Evolutionary conservation across 345 rosid genomes (phyloP), one percentile per base, ranked within the genome.

Genomic region (Camelina hispida): DNA sequence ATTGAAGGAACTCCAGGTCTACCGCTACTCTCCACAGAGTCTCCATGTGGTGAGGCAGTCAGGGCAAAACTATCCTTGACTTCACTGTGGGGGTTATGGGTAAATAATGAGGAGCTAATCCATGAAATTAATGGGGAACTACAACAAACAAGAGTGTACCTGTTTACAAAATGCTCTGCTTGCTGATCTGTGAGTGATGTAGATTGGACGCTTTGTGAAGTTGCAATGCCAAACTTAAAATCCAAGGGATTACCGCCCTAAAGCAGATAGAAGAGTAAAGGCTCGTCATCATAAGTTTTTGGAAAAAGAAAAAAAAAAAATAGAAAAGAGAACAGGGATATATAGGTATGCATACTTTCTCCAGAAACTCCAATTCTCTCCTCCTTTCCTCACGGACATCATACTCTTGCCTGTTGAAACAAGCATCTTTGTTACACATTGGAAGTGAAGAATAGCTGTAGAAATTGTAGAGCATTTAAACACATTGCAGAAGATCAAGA

Each of bases 211-310:
- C 97, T 91, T 69, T 80, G 84, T 7, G 97, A 91, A 72, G 93
- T 83, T 72, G 84, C 86, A 81, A 83, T 82, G 66, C 85, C 88
- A 81, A 87, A 89, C 84, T 89, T 93, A 78, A 91, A 96, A 81
- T 96, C 99, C 85, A 96, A 85, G 59, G 99, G 99, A 86, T 96
- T 88, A 72, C 99, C 99, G 35, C 99, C 98, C 99, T 96, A 86
- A 74, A 75, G 75, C 10, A 79, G 78, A 35, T 57, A 73, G 51
- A 58, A 69, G 37, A 69, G 64, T 38, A 48, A 37, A 62, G 43
- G 48, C 56, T 43, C 43, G 79, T 53, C 32, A 72, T 13, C n/a
- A 44, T 43, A 66, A 72, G 50, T 14, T 72, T 53, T 18, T 48
- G 40, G 30, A 28, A 37, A 37, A 66, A 69, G 68, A 22, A 46